Percentiles rank a stretch among this genome's conserved stretches.
phyloP scores from a whole-genome alignment of 73 alveolate species.

The Tetrahymena borealis region DNA sequence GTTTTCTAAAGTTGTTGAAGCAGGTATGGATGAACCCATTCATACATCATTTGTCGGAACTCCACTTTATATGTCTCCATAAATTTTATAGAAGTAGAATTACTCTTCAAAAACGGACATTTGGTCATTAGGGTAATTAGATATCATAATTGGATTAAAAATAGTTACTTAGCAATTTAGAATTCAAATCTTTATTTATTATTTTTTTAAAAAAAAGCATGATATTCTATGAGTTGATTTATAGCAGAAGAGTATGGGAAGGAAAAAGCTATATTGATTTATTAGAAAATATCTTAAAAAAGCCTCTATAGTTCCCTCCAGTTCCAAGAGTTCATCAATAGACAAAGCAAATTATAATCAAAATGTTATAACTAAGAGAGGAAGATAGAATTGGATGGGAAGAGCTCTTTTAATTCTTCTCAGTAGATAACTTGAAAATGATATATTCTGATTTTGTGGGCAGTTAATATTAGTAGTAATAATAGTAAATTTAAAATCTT shows the following conservation, averaged over 20 bases:
- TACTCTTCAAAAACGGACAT: constrained; percentile 72
- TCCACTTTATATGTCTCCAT: constrained; percentile 83
- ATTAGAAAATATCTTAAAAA: constrained; percentile 2
- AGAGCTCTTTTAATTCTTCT: constrained; percentile 1
- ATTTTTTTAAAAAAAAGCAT: background rate
- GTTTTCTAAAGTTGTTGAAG: constrained; percentile 14
- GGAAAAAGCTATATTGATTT: constrained; percentile 16
- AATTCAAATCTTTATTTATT: background rate
- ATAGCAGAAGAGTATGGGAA: constrained; percentile 65
- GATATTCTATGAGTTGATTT: constrained; percentile 74
- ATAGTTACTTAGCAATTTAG: background rate
- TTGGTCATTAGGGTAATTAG: constrained; percentile 80
- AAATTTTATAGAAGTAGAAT: constrained; percentile 56
- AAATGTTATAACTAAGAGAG: constrained; percentile 18
- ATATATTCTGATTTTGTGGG: background rate
- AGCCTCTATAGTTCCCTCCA: constrained; percentile 5
- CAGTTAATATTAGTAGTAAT: background rate
- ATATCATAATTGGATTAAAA: too few relatives aligned
- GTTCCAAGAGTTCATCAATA: constrained; percentile 6
- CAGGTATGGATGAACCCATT: constrained; percentile 27
- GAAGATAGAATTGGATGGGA: constrained; percentile 38
- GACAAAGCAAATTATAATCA: constrained; percentile 8
- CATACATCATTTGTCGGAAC: constrained; percentile 71
- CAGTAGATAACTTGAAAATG: background rate
- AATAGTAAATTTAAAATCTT: background rate